Evolutionary conservation across 495 filamentous ascomycete genomes (phyloP).

Genomic region (Hypoxylon fragiforme): DNA sequence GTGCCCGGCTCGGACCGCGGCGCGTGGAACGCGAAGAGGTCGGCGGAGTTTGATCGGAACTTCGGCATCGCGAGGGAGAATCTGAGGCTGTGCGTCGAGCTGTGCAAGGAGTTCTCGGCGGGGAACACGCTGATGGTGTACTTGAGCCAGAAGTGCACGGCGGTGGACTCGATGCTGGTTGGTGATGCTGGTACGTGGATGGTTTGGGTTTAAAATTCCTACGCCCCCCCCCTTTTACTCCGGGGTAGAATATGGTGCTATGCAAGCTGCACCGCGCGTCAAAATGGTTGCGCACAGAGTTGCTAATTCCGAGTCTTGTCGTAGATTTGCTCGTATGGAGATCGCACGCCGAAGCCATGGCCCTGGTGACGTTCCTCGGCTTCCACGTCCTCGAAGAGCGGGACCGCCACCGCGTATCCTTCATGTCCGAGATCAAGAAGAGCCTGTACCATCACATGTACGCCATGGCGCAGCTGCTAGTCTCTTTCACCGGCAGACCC

Average conservation of each 20-base stretch:
- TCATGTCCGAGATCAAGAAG: constrained; percentile 31
- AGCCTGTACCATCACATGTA: constrained; percentile 59
- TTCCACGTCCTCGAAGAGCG: constrained; percentile 50
- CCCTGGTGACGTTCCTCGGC: constrained; percentile 60
- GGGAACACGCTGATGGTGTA: constrained; percentile 55
- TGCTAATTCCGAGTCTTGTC: not conserved
- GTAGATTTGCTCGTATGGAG: constrained; percentile 54
- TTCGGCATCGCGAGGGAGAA: constrained; percentile 46
- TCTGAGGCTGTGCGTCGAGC: constrained; percentile 48
- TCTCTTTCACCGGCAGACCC: constrained; percentile 61
- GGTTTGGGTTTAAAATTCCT: too few species aligned
- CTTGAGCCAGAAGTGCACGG: constrained; percentile 48
- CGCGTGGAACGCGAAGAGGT: constrained; percentile 6
- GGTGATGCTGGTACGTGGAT: constrained; percentile 60
- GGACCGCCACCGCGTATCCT: constrained; percentile 46
- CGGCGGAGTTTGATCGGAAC: constrained; percentile 18
- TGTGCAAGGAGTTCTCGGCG: constrained; percentile 52
- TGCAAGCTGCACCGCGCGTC: not conserved
- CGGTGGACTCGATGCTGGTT: constrained; percentile 50
- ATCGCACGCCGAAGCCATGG: constrained; percentile 53
- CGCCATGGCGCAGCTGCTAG: constrained; percentile 53
- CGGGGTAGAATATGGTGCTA: not conserved
- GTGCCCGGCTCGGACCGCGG: constrained; percentile 5
- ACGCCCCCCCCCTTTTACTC: not conserved
- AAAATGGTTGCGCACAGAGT: not conserved